Evolutionary conservation across 192 early-diverging fungal genomes (phyloP), one percentile per base, ranked within the genome.

Genomic region (Funneliformis geosporum): DNA sequence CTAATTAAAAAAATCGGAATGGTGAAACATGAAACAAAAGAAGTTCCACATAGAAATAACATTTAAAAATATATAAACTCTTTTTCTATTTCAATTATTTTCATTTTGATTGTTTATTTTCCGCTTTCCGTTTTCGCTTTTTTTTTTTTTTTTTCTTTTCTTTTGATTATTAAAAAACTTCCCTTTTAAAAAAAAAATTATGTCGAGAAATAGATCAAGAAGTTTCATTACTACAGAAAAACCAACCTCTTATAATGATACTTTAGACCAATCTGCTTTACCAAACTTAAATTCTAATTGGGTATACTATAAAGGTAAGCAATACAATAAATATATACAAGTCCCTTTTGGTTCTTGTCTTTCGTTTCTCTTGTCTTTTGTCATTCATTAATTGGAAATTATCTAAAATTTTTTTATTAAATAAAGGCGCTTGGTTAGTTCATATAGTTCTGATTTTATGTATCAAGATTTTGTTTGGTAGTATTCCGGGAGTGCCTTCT

Each of bases 401-500:
- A 7, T 50, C n/a, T 62, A 43, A 43, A 28, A 50, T 50, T 10
- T 40, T n/a, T n/a, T 80, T 2, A 39, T 82, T 38, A 12, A 79
- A 64, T 74, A 27, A 88, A 98, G 97, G 97, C 64, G 95, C 96
- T 2, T 98, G 97, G 95, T 86, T 95, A 55, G 94, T 95, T 55
- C 92, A 95, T 84, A 84, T 98, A 21, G 87, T 96, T 81, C 78
- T 96, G n/a, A 91, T 98, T 80, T 84, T 95, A 14, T 84, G 89
- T 27, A 83, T 96, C 61, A 93, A 96, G 82, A 82, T 95, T 25
- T 81, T 93, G 18, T 92, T 96, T 78, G 90, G 92, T 28, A 89
- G 94, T 44, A 90, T 99, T 81, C 98, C 98, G 27, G 94, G 95
- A 79, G 92, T 98, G 44, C 92, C 94, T 18, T 86, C 93, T 3